phyloP scores from a whole-genome alignment of 805 yeast genomes.

The Zygotorulaspora chibaensis region DNA sequence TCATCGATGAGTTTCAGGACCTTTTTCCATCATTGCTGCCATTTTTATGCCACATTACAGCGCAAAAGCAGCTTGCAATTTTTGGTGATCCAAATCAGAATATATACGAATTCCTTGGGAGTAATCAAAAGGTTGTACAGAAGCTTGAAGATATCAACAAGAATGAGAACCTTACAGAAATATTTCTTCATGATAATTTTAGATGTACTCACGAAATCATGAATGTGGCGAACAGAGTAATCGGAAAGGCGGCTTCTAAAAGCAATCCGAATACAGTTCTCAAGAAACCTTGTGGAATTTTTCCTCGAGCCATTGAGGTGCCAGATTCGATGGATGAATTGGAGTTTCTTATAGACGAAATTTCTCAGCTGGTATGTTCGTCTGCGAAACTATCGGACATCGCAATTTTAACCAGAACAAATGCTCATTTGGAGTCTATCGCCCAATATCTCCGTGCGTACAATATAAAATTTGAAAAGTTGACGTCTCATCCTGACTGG shows the following conservation, averaged over 20 bases:
- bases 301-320: constrained; percentile 15
- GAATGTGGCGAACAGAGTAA: constrained; percentile 37
- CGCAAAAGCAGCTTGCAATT: constrained; percentile 50
- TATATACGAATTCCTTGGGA: constrained; percentile 63
- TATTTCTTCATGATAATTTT: constrained; percentile 49
- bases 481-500: constrained; percentile 52
- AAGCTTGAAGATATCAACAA: constrained; percentile 20
- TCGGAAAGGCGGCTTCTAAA: not conserved
- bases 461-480: constrained; percentile 42
- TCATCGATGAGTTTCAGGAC: constrained; percentile 77
- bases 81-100: constrained; percentile 74
- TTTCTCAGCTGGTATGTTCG: constrained; percentile 22
- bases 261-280: constrained; percentile 3
- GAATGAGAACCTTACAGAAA: constrained; percentile 22
- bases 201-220: constrained; percentile 58
- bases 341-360: constrained; percentile 23
- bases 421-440: constrained; percentile 43
- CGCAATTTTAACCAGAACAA: constrained; percentile 50
- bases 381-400: constrained; percentile 39
- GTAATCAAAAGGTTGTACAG: constrained; percentile 37
- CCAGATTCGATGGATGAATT: constrained; percentile 20
- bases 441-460: constrained; percentile 37
- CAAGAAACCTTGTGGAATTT: constrained; percentile 16
- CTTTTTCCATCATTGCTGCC: constrained; percentile 49
- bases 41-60: constrained; percentile 40